Conservation (phyloP, 768 basidiomycete genomes). For the Hygrophorus pudorinus region DNA sequence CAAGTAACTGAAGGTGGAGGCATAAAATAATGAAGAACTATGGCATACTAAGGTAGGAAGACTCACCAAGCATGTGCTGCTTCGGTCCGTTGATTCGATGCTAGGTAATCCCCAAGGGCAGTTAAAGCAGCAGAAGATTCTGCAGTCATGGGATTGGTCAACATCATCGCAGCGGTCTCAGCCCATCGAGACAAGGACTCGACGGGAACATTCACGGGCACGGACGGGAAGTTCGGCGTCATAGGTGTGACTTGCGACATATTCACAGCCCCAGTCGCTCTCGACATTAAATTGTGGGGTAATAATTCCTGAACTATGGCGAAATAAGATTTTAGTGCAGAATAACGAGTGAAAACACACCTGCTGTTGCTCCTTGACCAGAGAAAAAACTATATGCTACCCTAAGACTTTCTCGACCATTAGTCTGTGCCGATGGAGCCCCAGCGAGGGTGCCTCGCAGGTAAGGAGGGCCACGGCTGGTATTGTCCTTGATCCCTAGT, state of each 20-base stretch:
- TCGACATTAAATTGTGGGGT: conserved; percentile 44
- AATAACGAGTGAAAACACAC: conserved; percentile 31
- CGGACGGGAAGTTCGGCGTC: conserved; percentile 51
- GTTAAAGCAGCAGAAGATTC: conserved; percentile 72
- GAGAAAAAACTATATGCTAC: conserved; percentile 78
- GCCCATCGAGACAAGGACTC: conserved; percentile 72
- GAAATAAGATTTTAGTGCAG: conserved; percentile 1
- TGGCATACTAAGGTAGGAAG: background rate
- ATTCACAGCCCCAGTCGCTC: conserved; percentile 20
- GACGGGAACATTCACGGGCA: conserved; percentile 38
- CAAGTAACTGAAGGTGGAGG: conserved; percentile 49
- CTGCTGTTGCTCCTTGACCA: conserved; percentile 68
- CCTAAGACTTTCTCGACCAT: conserved; percentile 63
- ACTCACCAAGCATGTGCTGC: conserved; percentile 90
- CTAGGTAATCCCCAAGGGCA: conserved; percentile 77
- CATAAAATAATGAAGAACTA: background rate
- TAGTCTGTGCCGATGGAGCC: conserved; percentile 16
- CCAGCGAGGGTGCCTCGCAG: background rate
- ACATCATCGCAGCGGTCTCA: conserved; percentile 76
- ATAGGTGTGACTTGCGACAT: conserved; percentile 40
- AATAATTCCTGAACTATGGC: conserved; percentile 63
- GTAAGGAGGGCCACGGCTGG: background rate
- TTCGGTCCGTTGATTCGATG: conserved; percentile 59
- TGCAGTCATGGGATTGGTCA: conserved; percentile 55
- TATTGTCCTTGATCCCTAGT: conserved; percentile 35